Evolutionary conservation across 2,329 filamentous ascomycete species (phyloP).

Genomic region (Conoideocrella luteorostrata): DNA sequence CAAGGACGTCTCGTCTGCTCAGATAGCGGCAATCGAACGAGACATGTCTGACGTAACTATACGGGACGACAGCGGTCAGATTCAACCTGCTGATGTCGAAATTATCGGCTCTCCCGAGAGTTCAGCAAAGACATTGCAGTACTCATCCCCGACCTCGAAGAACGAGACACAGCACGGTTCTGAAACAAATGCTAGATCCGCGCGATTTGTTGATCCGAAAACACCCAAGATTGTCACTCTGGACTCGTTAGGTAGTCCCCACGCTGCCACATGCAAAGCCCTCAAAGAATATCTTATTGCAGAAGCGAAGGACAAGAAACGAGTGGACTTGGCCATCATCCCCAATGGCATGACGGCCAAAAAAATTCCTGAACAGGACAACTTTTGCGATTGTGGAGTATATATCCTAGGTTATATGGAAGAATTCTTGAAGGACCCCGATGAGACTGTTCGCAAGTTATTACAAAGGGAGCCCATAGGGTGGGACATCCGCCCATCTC

Average conservation of each 20-base stretch:
- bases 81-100: background rate
- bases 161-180: constrained; percentile 12
- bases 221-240: constrained; percentile 74
- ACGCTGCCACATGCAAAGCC: constrained; percentile 56
- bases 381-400: constrained; percentile 84
- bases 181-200: background rate
- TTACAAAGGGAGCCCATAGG: constrained; percentile 48
- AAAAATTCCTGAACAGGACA: constrained; percentile 71
- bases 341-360: constrained; percentile 59
- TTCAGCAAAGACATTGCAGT: constrained; percentile 2
- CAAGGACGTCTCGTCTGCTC: constrained; percentile 1
- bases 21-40: constrained; percentile 13
- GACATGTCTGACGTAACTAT: constrained; percentile 19
- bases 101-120: background rate
- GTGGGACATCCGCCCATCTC: constrained; percentile 50
- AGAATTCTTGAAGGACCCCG: constrained; percentile 71
- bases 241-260: constrained; percentile 69
- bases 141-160: background rate
- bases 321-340: constrained; percentile 30
- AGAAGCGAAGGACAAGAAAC: constrained; percentile 62
- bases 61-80: constrained; percentile 12
- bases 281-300: constrained; percentile 71
- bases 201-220: constrained; percentile 28
- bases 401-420: constrained; percentile 81
- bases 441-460: constrained; percentile 60